Conservation (phyloP, 805 yeast genomes). For the Suhomyces sp. region DNA sequence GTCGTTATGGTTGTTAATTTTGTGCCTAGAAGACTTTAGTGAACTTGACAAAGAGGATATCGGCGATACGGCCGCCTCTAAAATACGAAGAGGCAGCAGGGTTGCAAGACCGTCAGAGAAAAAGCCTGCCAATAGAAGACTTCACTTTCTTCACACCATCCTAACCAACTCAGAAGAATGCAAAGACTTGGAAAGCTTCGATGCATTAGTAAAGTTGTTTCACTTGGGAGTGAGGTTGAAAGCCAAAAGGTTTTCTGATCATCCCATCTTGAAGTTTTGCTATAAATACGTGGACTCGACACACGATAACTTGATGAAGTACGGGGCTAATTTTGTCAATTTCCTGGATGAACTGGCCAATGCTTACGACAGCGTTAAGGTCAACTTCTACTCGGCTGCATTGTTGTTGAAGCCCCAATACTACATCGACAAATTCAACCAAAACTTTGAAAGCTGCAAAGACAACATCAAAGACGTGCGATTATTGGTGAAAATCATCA, state of each 20-base stretch:
- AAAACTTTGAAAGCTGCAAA: conserved; percentile 19
- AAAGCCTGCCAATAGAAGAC: conserved; percentile 33
- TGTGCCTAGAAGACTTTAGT: conserved; percentile 35
- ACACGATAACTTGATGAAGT: conserved; percentile 18
- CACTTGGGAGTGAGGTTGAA: conserved; percentile 35
- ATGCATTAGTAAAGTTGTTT: conserved; percentile 33
- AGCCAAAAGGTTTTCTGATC: conserved; percentile 13
- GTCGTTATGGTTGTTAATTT: conserved; percentile 31
- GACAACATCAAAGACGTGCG: conserved; percentile 25
- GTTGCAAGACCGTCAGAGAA: background rate
- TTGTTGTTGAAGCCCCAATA: conserved; percentile 32
- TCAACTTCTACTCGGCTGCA: conserved; percentile 35
- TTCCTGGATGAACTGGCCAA: conserved; percentile 11
- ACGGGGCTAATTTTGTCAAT: background rate
- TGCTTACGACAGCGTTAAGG: conserved; percentile 22
- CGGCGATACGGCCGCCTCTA: background rate
- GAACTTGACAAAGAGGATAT: conserved; percentile 21
- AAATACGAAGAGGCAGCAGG: background rate
- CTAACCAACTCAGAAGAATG: conserved; percentile 27
- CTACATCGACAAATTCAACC: conserved; percentile 24
- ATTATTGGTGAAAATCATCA: conserved; percentile 27
- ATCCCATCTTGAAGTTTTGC: conserved; percentile 31
- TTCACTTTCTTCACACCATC: conserved; percentile 28
- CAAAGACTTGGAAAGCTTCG: conserved; percentile 31
- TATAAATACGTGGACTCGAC: conserved; percentile 31